Evolutionary conservation across 2,329 filamentous ascomycete species (phyloP), one percentile per base, ranked within the genome.

Genomic region (Fusarium odoratissimum): DNA sequence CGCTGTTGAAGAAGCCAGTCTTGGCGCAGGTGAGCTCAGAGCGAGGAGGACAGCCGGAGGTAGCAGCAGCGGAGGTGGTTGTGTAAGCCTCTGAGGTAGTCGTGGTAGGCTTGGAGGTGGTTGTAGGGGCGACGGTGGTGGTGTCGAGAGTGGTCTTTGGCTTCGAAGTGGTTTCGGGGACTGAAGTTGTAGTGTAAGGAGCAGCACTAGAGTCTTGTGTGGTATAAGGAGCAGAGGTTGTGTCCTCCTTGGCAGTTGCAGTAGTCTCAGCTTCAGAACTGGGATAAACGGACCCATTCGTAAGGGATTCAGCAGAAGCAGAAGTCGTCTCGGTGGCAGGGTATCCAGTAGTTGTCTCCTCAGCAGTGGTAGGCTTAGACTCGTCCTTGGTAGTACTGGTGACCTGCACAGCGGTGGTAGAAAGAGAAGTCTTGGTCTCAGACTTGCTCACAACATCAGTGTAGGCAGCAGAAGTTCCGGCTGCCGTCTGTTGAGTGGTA

Each of bases 71-170:
- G 8, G 67, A 69, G 23, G 67, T 64, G 9, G 70, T 62, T 13
- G 45, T 56, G n/a, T 63, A 31, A 30, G 62, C 44, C 28, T 71
- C n/a, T 19, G 67, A 67, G 25, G 69, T 68, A 14, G 62, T 71
- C 5, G 62, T 49, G 19, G 56, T 33, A 25, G 69, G 30, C 8
- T 45, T 25, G 13, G 57, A 48, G 33, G 52, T 66, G 19, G 70
- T 49, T 11, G 46, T 46, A 33, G 58, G 57, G 30, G 49, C 41
- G 25, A 35, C 5, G 25, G 65, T 69, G 25, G 54, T 56, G 25
- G 38, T 60, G 25, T 56, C 52, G n/a, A 60, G 59, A 33, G 70
- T 72, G 17, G 56, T 69, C 9, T 48, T 44, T 38, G 64, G 46
- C 64, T 72, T 57, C 13, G 33, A 13, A 45, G 64, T 46, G 16